Evolutionary conservation across 768 basidiomycete species (phyloP).

Genomic region (Lanmaoa rubissima): DNA sequence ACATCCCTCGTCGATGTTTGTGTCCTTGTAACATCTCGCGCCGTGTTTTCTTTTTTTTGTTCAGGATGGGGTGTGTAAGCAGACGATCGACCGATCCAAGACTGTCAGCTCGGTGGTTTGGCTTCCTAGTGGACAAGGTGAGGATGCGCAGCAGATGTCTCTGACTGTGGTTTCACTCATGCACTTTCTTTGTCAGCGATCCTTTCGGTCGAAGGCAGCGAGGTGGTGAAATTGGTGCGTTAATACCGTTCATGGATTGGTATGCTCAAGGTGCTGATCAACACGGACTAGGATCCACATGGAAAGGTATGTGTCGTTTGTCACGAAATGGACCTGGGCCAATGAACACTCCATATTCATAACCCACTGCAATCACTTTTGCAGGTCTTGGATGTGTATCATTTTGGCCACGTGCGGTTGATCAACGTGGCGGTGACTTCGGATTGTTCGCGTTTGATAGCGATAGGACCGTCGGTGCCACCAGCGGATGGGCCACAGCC

Average conservation of each 20-base stretch:
- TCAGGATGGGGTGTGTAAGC: slow-evolving; percentile 49
- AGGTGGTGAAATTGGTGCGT: slow-evolving; percentile 44
- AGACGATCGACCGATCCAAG: slow-evolving; percentile 46
- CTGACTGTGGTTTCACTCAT: background rate
- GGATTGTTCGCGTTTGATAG: slow-evolving; percentile 44
- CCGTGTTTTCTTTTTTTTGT: background rate
- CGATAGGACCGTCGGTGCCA: slow-evolving; percentile 44
- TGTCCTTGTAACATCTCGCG: background rate
- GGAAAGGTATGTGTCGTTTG: slow-evolving; percentile 33
- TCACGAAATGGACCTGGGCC: background rate
- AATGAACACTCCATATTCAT: background rate
- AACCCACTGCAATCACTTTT: background rate
- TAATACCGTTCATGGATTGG: background rate
- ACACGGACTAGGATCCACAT: slow-evolving; percentile 35
- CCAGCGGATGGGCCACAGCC: slow-evolving; percentile 44
- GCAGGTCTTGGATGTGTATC: slow-evolving; percentile 40
- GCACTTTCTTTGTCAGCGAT: slow-evolving; percentile 34
- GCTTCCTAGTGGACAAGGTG: slow-evolving; percentile 48
- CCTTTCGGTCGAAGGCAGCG: slow-evolving; percentile 48
- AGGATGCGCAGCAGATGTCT: background rate
- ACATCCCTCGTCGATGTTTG: background rate
- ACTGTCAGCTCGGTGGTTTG: slow-evolving; percentile 47
- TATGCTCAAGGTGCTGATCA: background rate
- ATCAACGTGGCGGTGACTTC: slow-evolving; percentile 51
- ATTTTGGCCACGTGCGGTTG: slow-evolving; percentile 42